Conservation (phyloP, 2,329 filamentous ascomycete genomes). For the Cercospora janseana region DNA sequence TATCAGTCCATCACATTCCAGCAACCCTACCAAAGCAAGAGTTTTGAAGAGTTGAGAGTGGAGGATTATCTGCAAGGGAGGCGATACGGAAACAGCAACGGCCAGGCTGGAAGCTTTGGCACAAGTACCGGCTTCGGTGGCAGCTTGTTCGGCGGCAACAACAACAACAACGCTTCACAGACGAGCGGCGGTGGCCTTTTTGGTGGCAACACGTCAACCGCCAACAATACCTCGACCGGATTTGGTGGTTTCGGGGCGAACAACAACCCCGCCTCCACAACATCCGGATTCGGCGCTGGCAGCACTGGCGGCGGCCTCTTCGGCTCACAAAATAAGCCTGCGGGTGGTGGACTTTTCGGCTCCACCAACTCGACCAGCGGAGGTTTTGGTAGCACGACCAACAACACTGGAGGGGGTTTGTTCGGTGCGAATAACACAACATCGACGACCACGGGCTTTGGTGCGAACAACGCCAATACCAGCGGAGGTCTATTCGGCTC, state of each 20-base stretch:
- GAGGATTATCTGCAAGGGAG: slow-evolving; percentile 87
- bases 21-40: slow-evolving; percentile 82
- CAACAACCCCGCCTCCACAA: slow-evolving; percentile 33
- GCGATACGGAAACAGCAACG: slow-evolving; percentile 76
- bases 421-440: slow-evolving; percentile 27
- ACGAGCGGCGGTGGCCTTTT: slow-evolving; percentile 38
- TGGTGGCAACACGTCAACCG: slow-evolving; percentile 36
- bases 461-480: slow-evolving; percentile 16
- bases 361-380: slow-evolving; percentile 18
- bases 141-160: slow-evolving; percentile 38
- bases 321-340: slow-evolving; percentile 34
- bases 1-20: slow-evolving; percentile 80
- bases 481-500: slow-evolving; percentile 20
- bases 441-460: slow-evolving; percentile 15
- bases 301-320: slow-evolving; percentile 36
- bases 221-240: slow-evolving; percentile 33
- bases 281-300: slow-evolving; percentile 38
- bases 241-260: slow-evolving; percentile 47
- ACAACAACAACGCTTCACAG: slow-evolving; percentile 34
- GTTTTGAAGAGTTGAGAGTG: slow-evolving; percentile 65
- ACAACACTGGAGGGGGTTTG: slow-evolving; percentile 20
- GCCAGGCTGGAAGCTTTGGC: slow-evolving; percentile 79
- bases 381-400: slow-evolving; percentile 26
- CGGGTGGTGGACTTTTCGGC: slow-evolving; percentile 29
- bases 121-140: slow-evolving; percentile 55